phyloP scores from a whole-genome alignment of 768 basidiomycete genomes.

The Panaeolus papilionaceus region DNA sequence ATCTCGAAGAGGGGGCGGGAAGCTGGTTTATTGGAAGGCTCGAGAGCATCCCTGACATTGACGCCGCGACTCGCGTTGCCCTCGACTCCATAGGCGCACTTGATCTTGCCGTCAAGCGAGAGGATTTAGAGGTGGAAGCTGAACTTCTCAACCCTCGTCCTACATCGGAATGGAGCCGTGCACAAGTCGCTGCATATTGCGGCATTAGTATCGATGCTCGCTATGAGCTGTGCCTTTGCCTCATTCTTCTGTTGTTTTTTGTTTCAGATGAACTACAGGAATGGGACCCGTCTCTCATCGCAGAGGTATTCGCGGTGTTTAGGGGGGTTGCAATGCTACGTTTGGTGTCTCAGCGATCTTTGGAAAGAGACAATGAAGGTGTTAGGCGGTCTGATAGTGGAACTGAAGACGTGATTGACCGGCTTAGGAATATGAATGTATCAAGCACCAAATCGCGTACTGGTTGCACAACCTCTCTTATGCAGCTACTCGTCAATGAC shows the following conservation, averaged over 20 bases:
- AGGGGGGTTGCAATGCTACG: conserved; percentile 79
- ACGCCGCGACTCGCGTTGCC: conserved; percentile 57
- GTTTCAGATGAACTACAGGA: conserved; percentile 64
- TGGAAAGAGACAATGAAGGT: conserved; percentile 30
- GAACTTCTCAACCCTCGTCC: conserved; percentile 59
- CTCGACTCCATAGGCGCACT: conserved; percentile 78
- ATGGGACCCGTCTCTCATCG: conserved; percentile 70
- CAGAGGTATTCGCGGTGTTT: conserved; percentile 81
- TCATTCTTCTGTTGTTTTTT: conserved; percentile 75
- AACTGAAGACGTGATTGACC: conserved; percentile 69
- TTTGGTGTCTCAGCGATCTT: conserved; percentile 63
- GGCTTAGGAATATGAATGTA: conserved; percentile 79
- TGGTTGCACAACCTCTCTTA: conserved; percentile 62
- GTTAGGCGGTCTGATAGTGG: conserved; percentile 26
- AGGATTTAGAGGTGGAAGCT: conserved; percentile 66
- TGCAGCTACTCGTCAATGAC: conserved; percentile 66
- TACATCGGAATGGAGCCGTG: conserved; percentile 66
- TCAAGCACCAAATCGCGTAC: conserved; percentile 53
- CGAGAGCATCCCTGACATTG: conserved; percentile 60
- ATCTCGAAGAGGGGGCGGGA: conserved; percentile 62
- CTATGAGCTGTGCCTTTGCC: conserved; percentile 73
- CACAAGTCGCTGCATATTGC: conserved; percentile 68
- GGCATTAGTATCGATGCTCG: conserved; percentile 69
- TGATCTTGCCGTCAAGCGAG: conserved; percentile 73
- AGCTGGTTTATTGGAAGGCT: conserved; percentile 69